Evolutionary conservation across 164 flowering plant species (phyloP).

Genomic region (Magnolia officinalis): DNA sequence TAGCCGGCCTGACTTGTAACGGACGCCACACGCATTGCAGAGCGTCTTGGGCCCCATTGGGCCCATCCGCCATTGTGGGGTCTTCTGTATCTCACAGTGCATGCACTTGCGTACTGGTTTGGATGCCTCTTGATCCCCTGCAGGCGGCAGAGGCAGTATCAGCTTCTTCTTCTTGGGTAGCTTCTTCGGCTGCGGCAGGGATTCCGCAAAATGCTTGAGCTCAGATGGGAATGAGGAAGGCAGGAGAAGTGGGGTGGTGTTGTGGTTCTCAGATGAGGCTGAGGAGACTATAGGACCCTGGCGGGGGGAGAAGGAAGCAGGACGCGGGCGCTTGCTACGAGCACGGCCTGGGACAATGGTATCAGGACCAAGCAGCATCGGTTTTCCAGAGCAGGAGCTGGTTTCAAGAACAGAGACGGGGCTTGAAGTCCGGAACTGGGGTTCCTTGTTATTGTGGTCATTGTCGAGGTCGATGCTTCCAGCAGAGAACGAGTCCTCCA

Average conservation of each 20-base stretch:
- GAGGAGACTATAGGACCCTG: constrained; percentile 44
- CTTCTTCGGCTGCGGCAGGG: constrained; percentile 33
- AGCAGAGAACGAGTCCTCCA: constrained; percentile 83
- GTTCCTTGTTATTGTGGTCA: constrained; percentile 25
- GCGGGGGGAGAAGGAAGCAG: constrained; percentile 60
- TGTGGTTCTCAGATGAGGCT: constrained; percentile 35
- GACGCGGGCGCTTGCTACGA: constrained; percentile 90
- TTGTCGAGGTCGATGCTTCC: constrained; percentile 42
- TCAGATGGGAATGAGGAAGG: constrained; percentile 25
- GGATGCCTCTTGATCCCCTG: background rate
- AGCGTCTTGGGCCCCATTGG: constrained; percentile 96
- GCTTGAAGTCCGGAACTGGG: constrained; percentile 56
- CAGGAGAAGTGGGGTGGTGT: constrained; percentile 1
- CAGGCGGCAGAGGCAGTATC: constrained; percentile 22
- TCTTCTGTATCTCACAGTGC: constrained; percentile 92
- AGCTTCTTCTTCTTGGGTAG: constrained; percentile 58
- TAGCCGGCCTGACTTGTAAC: constrained; percentile 84
- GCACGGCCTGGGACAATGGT: constrained; percentile 50
- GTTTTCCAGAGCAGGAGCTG: constrained; percentile 58
- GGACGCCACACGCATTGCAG: constrained; percentile 96
- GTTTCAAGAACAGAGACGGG: constrained; percentile 86
- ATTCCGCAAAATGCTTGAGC: constrained; percentile 51
- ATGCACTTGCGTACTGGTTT: constrained; percentile 60
- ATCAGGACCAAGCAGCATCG: constrained; percentile 35
- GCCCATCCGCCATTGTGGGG: constrained; percentile 97